phyloP scores from a whole-genome alignment of 2,329 filamentous ascomycete species.

The Chrysoporthe cubensis region DNA sequence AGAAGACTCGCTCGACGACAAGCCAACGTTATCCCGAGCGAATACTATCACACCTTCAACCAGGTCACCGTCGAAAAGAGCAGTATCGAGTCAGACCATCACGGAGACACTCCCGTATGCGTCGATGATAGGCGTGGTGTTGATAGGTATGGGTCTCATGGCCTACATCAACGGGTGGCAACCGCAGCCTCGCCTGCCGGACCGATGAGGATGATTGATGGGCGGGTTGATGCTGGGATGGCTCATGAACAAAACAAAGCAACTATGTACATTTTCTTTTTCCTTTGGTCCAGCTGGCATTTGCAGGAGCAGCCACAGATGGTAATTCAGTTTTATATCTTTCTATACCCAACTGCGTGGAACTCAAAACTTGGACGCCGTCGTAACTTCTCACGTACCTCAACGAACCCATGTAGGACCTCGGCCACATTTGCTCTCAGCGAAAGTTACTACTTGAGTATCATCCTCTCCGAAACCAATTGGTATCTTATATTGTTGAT shows the following conservation, averaged over 20 bases:
- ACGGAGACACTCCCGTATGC: constrained; percentile 72
- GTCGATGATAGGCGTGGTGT: constrained; percentile 80
- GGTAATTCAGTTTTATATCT: constrained; percentile 8
- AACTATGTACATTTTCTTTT: constrained; percentile 10
- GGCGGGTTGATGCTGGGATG: neutral
- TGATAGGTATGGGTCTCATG: constrained; percentile 83
- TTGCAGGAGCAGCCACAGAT: constrained; percentile 9
- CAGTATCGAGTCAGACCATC: constrained; percentile 47
- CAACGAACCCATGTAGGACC: neutral
- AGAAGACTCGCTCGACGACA: constrained; percentile 39
- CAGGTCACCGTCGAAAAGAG: constrained; percentile 44
- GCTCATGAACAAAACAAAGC: constrained; percentile 8
- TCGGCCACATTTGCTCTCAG: neutral
- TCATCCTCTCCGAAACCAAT: neutral
- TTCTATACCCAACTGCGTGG: neutral
- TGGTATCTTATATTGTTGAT: neutral
- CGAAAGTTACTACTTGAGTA: neutral
- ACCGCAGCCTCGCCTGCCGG: constrained; percentile 42
- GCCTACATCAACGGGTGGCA: constrained; percentile 87
- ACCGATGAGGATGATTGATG: constrained; percentile 35
- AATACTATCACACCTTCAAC: constrained; percentile 54
- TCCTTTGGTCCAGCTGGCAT: constrained; percentile 10
- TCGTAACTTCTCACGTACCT: neutral
- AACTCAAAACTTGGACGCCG: no score
- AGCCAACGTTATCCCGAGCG: constrained; percentile 50